Evolutionary conservation across 306 rosid genomes (phyloP), one percentile per base, ranked within the genome.

Genomic region (Acacia crassicarpa): DNA sequence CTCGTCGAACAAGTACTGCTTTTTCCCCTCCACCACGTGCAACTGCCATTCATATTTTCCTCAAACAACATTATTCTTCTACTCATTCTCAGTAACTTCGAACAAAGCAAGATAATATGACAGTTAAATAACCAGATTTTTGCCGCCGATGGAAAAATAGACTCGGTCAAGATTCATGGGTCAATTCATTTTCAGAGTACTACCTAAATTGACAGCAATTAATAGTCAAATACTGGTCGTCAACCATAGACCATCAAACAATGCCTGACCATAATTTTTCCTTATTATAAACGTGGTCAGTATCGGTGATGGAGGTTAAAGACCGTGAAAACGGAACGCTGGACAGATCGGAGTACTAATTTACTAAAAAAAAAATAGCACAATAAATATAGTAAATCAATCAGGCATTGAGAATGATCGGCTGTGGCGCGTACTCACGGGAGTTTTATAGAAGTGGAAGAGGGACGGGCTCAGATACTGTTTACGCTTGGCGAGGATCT

Each of bases 1-100:
- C 46, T 94, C 97, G 33, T 94, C 98, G 83, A 89, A 94, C 86
- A 94, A 81, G 84, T 94, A 94, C 78, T 94, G 98, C 89, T 1
- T 88, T 90, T 77, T 90, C 66, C 98, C 98, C 51, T 90, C 92
- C 72, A 94, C 93, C 58, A 89, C 80, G 85, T 91, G 87, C 85
- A 94, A 46, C 98, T 94, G 88, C 80, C 65, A 48, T 48, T 13
- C 53, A 48, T 14, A 48, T 48, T 38, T 5, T 38, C 8, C 41
- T 38, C 41, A 38, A 38, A 7, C 17, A 54, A 6, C 20, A 8
- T n/a, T n/a, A 56, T 3, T 20, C 22, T n/a, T n/a, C 63, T 9
- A 56, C 14, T 56, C 63, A 9, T 8, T n/a, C 63, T 9, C 1
- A 56, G 13, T 56, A 56, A 56, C 8, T 38, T 32, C 35, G 35